Evolutionary conservation across 495 filamentous ascomycete species (phyloP).

Genomic region (Friedmanniomyces endolithicus): DNA sequence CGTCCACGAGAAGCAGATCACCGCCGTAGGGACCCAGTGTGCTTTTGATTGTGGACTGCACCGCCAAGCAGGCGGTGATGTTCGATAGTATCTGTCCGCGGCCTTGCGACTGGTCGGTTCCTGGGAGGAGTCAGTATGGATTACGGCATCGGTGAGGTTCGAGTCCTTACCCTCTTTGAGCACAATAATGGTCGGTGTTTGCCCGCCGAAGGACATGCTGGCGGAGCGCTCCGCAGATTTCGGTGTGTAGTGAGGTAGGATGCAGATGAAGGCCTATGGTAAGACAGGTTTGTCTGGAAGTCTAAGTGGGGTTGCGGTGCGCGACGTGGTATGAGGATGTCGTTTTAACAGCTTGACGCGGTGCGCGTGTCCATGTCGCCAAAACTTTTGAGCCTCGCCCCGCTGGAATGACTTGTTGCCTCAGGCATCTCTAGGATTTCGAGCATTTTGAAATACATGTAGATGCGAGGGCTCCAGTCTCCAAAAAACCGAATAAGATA

Average conservation of each 20-base stretch:
- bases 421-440: not conserved
- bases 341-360: too few species aligned
- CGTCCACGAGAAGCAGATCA: constrained; percentile 88
- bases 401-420: not conserved
- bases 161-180: constrained; percentile 76
- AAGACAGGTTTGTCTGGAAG: too few species aligned
- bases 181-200: constrained; percentile 97
- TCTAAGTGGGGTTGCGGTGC: too few species aligned
- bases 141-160: not conserved
- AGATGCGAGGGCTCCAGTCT: too few species aligned
- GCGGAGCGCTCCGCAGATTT: not conserved
- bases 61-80: constrained; percentile 96
- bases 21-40: constrained; percentile 97
- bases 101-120: constrained; percentile 92
- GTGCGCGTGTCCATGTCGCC: too few species aligned
- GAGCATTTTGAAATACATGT: too few species aligned
- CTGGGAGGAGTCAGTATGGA: constrained; percentile 34
- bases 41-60: constrained; percentile 87
- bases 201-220: constrained; percentile 88
- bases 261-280: too few species aligned
- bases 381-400: not conserved
- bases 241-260: not conserved
- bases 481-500: too few species aligned
- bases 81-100: constrained; percentile 96
- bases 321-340: too few species aligned